These are phyloP conservation scores for Rhodotorula toruloides DNA, from an alignment of 768 basidiomycete species.

Conservation along the genomic window DNA sequence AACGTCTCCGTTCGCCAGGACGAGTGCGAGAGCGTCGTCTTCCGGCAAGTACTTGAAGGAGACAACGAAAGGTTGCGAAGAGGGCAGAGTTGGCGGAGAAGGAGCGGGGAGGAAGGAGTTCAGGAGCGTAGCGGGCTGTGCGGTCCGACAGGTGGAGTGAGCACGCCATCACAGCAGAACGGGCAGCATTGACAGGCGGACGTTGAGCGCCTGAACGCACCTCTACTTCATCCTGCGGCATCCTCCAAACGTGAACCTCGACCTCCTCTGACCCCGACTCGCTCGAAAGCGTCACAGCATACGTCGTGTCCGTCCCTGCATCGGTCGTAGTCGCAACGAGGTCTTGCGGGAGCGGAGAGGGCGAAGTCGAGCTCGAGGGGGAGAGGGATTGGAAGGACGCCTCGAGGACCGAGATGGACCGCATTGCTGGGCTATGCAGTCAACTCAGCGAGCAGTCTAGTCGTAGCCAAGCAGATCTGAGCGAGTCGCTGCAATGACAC, in stretches of 20 bases:
- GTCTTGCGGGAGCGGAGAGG: neutral
- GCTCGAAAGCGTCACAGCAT: neutral
- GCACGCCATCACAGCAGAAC: neutral
- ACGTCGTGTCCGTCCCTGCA: conserved; percentile 4
- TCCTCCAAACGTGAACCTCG: conserved; percentile 8
- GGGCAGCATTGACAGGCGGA: too few species aligned
- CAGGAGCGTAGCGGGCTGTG: conserved; percentile 8
- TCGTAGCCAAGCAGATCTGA: too few species aligned
- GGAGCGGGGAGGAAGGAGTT: conserved; percentile 14
- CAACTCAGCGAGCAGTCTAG: too few species aligned
- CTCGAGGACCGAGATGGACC: conserved; percentile 32
- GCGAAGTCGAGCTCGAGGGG: neutral
- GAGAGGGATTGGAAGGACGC: neutral
- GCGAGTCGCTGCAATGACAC: too few species aligned
- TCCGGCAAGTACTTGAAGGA: conserved; percentile 69
- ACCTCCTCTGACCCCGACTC: neutral
- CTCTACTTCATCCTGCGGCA: neutral
- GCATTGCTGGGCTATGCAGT: conserved; percentile 8
- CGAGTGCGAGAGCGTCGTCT: conserved; percentile 59
- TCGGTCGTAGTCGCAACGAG: conserved; percentile 19
- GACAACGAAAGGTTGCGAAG: conserved; percentile 47
- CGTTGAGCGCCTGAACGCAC: too few species aligned
- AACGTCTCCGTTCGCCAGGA: conserved; percentile 78
- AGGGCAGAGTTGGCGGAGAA: neutral
- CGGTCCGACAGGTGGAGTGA: neutral